Evolutionary conservation across 108 stramenopile genomes (phyloP).

Genomic region (Discostella stelligeroides): DNA sequence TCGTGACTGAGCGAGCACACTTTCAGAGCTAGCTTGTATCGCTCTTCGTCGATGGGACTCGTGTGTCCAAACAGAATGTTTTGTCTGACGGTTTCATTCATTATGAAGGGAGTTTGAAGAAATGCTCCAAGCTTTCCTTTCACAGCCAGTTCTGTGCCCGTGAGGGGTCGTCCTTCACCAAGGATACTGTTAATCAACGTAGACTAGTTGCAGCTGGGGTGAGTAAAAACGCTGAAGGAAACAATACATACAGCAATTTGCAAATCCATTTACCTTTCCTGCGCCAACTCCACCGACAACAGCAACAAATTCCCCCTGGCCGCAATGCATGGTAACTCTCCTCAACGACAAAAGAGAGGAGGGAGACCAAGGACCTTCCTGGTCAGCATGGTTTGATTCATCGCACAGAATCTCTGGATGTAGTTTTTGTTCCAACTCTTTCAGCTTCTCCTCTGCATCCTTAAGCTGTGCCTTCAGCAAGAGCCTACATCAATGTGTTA

Average conservation of each 20-base stretch:
- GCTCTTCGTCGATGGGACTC: slow-evolving; percentile 57
- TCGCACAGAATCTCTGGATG: slow-evolving; percentile 9
- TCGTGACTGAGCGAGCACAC: slow-evolving; percentile 88
- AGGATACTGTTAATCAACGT: slow-evolving; percentile 88
- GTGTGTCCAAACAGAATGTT: slow-evolving; percentile 78
- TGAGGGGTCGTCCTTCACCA: slow-evolving; percentile 77
- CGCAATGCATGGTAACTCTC: slow-evolving; percentile 60
- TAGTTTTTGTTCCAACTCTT: slow-evolving; percentile 33
- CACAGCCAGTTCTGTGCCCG: slow-evolving; percentile 59
- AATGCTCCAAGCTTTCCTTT: slow-evolving; percentile 71
- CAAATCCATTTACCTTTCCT: slow-evolving; percentile 68
- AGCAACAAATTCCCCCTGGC: slow-evolving; percentile 81
- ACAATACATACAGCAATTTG: slow-evolving; percentile 17
- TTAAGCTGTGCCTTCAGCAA: slow-evolving; percentile 69
- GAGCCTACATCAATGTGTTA: not conserved
- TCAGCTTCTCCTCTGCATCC: slow-evolving; percentile 70
- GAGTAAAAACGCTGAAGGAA: not conserved
- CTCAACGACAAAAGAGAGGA: slow-evolving; percentile 60
- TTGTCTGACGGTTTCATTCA: slow-evolving; percentile 91
- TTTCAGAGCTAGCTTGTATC: slow-evolving; percentile 77
- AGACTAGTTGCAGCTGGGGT: slow-evolving; percentile 52
- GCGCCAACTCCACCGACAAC: slow-evolving; percentile 91
- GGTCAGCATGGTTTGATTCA: slow-evolving; percentile 6
- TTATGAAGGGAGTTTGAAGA: slow-evolving; percentile 92
- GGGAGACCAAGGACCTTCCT: slow-evolving; percentile 28